phyloP scores from a whole-genome alignment of 345 rosid genomes.

The Citrus trifoliata region DNA sequence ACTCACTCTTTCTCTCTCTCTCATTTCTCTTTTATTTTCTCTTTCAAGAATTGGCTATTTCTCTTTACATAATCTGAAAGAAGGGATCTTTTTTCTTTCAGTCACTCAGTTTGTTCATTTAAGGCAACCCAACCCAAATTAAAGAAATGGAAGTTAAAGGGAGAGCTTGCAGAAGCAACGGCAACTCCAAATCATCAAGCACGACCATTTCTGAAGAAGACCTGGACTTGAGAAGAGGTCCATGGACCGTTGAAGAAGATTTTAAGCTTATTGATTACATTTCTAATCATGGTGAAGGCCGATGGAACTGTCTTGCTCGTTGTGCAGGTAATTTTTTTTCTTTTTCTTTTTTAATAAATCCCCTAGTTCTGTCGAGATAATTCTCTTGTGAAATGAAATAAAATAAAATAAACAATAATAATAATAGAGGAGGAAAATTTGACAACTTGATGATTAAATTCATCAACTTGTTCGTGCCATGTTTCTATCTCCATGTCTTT shows the following conservation, averaged over 20 bases:
- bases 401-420: not conserved
- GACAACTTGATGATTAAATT: constrained; percentile 22
- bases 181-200: not conserved
- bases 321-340: constrained; percentile 58
- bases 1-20: constrained; percentile 28
- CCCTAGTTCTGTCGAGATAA: too few relatives aligned
- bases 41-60: constrained; percentile 17
- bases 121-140: not conserved
- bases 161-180: constrained; percentile 14
- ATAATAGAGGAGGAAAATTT: constrained; percentile 28
- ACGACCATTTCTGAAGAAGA: constrained; percentile 48
- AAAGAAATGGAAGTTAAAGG: constrained; percentile 44
- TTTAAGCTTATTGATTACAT: constrained; percentile 79
- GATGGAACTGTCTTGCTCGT: constrained; percentile 90
- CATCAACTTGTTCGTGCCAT: constrained; percentile 23
- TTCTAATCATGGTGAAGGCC: constrained; percentile 80
- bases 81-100: constrained; percentile 8
- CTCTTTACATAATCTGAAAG: not conserved
- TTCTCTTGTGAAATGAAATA: too few relatives aligned
- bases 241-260: constrained; percentile 95
- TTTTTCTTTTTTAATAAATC: too few relatives aligned
- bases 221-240: constrained; percentile 70
- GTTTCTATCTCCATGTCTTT: constrained; percentile 29
- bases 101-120: constrained; percentile 30
- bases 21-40: constrained; percentile 26